Evolutionary conservation across 441 rosid species (phyloP).

Genomic region (Euphorbia celastroides): DNA sequence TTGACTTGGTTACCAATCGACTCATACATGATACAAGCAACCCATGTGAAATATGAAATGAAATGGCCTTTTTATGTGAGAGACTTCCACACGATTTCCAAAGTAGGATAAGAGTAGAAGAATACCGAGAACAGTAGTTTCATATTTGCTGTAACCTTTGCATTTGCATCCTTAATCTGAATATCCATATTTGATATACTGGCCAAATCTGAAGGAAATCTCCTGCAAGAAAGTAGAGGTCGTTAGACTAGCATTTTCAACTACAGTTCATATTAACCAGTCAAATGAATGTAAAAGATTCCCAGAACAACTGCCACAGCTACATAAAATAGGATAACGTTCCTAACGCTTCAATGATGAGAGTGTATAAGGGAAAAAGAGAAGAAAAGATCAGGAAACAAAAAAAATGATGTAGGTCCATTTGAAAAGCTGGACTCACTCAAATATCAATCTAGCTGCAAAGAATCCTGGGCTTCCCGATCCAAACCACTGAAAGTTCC

Average conservation of each 20-base stretch:
- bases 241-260: constrained; percentile 9
- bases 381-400: not conserved
- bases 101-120: not conserved
- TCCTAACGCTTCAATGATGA: not conserved
- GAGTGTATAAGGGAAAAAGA: not conserved
- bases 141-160: constrained; percentile 50
- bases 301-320: not conserved
- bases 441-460: constrained; percentile 58
- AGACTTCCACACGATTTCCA: not conserved
- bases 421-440: constrained; percentile 36
- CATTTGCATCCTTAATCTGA: constrained; percentile 56
- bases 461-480: constrained; percentile 65
- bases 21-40: not conserved
- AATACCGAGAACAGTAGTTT: constrained; percentile 66
- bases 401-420: not conserved
- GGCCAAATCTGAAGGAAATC: constrained; percentile 66
- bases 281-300: not conserved
- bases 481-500: constrained; percentile 96
- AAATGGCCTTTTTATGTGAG: not conserved
- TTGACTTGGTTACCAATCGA: not conserved
- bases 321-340: not conserved
- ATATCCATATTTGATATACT: constrained; percentile 71
- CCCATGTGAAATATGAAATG: not conserved
- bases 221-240: constrained; percentile 38
- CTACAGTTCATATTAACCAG: not conserved